phyloP scores from a whole-genome alignment of 1,139 yeast genomes.

The Magnusiomyces suaveolens region DNA sequence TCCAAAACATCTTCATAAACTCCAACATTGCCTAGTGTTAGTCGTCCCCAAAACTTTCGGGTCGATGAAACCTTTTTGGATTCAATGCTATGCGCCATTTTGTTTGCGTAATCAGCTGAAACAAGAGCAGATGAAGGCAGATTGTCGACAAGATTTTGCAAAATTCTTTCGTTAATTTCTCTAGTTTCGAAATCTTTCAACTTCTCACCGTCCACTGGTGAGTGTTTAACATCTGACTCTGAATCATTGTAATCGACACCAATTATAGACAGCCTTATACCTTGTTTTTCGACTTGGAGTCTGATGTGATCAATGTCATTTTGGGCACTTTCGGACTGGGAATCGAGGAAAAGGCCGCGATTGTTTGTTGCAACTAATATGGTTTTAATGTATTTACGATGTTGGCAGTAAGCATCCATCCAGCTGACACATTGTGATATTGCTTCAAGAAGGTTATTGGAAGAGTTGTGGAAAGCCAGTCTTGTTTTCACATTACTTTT shows the following conservation, averaged over 20 bases:
- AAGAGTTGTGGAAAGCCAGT: not conserved
- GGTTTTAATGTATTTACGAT: conserved; percentile 31
- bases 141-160: conserved; percentile 7
- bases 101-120: conserved; percentile 19
- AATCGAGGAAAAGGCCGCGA: not conserved
- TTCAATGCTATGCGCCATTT: conserved; percentile 22
- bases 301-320: not conserved
- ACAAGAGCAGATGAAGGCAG: conserved; percentile 20
- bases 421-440: conserved; percentile 29
- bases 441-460: conserved; percentile 23
- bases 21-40: conserved; percentile 34
- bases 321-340: not conserved
- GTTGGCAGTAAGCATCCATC: conserved; percentile 28
- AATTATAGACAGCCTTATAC: not conserved
- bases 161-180: conserved; percentile 9
- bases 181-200: conserved; percentile 9
- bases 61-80: conserved; percentile 36
- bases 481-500: conserved; percentile 9
- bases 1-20: conserved; percentile 18
- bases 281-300: not conserved
- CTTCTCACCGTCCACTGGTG: not conserved
- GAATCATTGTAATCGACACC: not conserved
- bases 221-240: not conserved
- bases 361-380: conserved; percentile 43
- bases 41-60: conserved; percentile 33